These are phyloP conservation scores for Candida sanyaensis DNA, from an alignment of 1,139 yeast species.

Conservation along the genomic window DNA sequence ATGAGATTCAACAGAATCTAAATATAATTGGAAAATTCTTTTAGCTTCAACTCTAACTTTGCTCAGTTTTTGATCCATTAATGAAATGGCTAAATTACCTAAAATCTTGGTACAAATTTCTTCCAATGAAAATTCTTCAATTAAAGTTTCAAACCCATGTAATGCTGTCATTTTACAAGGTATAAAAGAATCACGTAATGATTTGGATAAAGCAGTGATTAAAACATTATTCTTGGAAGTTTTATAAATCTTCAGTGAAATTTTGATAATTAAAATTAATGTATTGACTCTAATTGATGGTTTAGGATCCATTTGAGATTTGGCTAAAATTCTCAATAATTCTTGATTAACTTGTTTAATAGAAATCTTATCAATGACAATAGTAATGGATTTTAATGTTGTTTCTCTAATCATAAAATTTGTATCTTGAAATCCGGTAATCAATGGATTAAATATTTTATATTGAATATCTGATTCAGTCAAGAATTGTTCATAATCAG, in stretches of 20 bases:
- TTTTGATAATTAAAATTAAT: slow-evolving; percentile 69
- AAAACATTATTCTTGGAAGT: slow-evolving; percentile 68
- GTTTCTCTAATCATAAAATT: slow-evolving; percentile 79
- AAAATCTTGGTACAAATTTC: slow-evolving; percentile 82
- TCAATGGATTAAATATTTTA: slow-evolving; percentile 64
- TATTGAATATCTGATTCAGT: slow-evolving; percentile 66
- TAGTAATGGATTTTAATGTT: slow-evolving; percentile 70
- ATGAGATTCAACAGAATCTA: slow-evolving; percentile 64
- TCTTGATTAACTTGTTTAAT: slow-evolving; percentile 89
- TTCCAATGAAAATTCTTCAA: slow-evolving; percentile 68
- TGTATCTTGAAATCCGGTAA: slow-evolving; percentile 84
- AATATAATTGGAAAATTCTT: slow-evolving; percentile 61
- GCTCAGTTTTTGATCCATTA: slow-evolving; percentile 69
- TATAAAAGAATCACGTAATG: slow-evolving; percentile 76
- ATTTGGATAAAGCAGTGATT: slow-evolving; percentile 83
- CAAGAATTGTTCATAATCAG: slow-evolving; percentile 53
- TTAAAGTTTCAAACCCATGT: slow-evolving; percentile 66
- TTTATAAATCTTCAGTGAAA: slow-evolving; percentile 63
- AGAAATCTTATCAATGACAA: slow-evolving; percentile 65
- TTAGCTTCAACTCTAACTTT: slow-evolving; percentile 75
- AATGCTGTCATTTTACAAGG: slow-evolving; percentile 81
- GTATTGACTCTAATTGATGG: slow-evolving; percentile 89
- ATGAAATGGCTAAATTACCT: slow-evolving; percentile 81
- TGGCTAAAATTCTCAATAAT: slow-evolving; percentile 75
- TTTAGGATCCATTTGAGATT: slow-evolving; percentile 82